Base-by-base conservation (phyloP, 2,329 filamentous ascomycete genomes). In the Phaeosphaeria sp. region DNA sequence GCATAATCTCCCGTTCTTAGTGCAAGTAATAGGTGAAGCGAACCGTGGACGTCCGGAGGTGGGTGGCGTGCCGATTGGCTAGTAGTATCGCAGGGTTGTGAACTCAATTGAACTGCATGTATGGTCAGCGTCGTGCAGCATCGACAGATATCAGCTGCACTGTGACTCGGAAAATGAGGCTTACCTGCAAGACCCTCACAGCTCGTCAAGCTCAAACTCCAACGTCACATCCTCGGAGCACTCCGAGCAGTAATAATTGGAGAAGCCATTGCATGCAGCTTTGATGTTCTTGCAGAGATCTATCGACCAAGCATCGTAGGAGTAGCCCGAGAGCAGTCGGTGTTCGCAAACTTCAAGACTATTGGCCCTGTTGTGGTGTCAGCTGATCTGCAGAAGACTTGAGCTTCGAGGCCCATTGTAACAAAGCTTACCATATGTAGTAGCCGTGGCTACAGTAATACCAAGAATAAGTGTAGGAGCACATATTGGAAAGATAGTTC, bases 381-480 rank as follows among this genome's bases (percentile, higher is more conserved):
- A 64, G 60, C 53, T 11, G 30, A 36, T 36, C 13, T 13, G 3
- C 3, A 7, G 9, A 6, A 7, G 30, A 3, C 6, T 36, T 36
- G 11, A 11, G 13, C 6, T 21, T 18, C 18, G 5, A 17, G n/a
- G 42, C n/a, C n/a, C n/a, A 55, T 54, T 52, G 73, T 73, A 21
- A 18, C 20, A 2, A 15, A n/a, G 46, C 55, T 54, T 54, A 74
- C 74, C 30, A 36, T 6, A 82, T 81, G 69, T 80, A 82, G 71
- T 80, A 80, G 65, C 80, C 79, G 69, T 80, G 79, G 70, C 80
- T 80, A 72, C 80, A 82, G 70, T 78, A 79, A 68, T 82, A 82
- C 75, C 78, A 79, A 30, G 74, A 77, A 66, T 81, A 82, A 11
- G 79, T 80, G 68, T 81, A 82, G 39, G 70, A 73, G 66, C 80